phyloP scores from a whole-genome alignment of 2,329 filamentous ascomycete species.

The Alternaria arbusti region DNA sequence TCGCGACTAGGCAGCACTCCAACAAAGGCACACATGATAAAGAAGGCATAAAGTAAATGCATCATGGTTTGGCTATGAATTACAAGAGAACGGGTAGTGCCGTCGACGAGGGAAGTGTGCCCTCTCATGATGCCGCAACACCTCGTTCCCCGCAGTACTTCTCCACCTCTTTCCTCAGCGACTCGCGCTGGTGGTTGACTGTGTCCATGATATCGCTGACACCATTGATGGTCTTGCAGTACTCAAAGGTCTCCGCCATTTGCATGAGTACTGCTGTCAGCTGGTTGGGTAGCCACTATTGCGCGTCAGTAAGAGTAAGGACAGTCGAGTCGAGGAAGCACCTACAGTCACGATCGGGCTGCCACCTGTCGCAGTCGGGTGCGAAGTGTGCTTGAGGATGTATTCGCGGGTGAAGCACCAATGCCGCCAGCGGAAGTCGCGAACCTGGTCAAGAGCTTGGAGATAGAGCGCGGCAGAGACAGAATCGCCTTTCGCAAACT shows the following conservation, averaged over 20 bases:
- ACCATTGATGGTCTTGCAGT: constrained; percentile 53
- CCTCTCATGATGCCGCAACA: constrained; percentile 37
- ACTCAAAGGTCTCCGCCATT: constrained; percentile 67
- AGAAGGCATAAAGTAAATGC: not conserved
- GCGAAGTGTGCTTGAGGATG: constrained; percentile 76
- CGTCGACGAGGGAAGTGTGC: not conserved
- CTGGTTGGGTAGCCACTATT: constrained; percentile 78
- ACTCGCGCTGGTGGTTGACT: constrained; percentile 68
- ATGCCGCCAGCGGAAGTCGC: constrained; percentile 82
- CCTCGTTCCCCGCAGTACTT: constrained; percentile 73
- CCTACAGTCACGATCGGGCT: constrained; percentile 76
- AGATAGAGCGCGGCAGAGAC: constrained; percentile 57
- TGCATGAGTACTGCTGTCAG: constrained; percentile 74
- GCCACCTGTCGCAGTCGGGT: constrained; percentile 80
- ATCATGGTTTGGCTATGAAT: not conserved
- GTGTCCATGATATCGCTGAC: constrained; percentile 71
- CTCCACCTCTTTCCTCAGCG: constrained; percentile 73
- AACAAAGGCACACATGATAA: not conserved
- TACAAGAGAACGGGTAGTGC: not conserved
- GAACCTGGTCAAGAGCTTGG: constrained; percentile 71
- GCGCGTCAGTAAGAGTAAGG: constrained; percentile 8
- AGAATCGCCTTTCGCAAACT: constrained; percentile 69
- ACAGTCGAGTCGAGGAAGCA: not conserved
- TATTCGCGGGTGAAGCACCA: constrained; percentile 88
- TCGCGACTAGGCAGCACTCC: not conserved